phyloP scores from a whole-genome alignment of 1,139 yeast species.

The Yamadazyma triangularis region DNA sequence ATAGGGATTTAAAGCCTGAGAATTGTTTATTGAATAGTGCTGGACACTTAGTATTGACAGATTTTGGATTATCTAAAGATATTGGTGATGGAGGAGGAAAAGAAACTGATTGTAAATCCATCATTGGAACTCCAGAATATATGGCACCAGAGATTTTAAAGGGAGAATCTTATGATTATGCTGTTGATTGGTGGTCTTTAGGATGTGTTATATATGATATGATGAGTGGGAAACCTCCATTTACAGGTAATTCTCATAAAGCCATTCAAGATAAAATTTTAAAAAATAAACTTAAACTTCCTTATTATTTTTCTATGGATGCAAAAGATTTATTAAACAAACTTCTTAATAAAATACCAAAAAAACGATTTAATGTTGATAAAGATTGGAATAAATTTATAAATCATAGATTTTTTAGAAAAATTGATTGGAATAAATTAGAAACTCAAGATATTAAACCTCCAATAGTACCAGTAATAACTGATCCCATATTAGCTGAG shows the following conservation, averaged over 20 bases:
- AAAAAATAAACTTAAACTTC: slow-evolving; percentile 64
- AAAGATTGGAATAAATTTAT: slow-evolving; percentile 31
- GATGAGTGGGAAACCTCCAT: slow-evolving; percentile 88
- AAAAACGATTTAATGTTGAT: slow-evolving; percentile 66
- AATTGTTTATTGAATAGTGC: slow-evolving; percentile 72
- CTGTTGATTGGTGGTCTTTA: slow-evolving; percentile 37
- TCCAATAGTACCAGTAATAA: slow-evolving; percentile 30
- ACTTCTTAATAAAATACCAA: slow-evolving; percentile 67
- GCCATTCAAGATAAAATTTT: slow-evolving; percentile 73
- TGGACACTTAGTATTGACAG: slow-evolving; percentile 82
- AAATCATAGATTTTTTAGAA: slow-evolving; percentile 28
- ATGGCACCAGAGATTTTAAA: slow-evolving; percentile 35
- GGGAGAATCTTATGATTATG: slow-evolving; percentile 27
- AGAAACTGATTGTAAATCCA: slow-evolving; percentile 56
- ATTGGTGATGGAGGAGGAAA: slow-evolving; percentile 37
- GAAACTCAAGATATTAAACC: slow-evolving; percentile 20
- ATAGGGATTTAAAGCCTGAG: slow-evolving; percentile 85
- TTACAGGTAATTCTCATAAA: slow-evolving; percentile 81
- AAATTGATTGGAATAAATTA: slow-evolving; percentile 24
- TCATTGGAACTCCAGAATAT: slow-evolving; percentile 75
- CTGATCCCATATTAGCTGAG: slow-evolving; percentile 32
- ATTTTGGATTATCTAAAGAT: slow-evolving; percentile 83
- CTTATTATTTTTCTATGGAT: slow-evolving; percentile 73
- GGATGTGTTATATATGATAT: slow-evolving; percentile 69
- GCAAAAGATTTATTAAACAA: slow-evolving; percentile 75